Percentiles rank a stretch among this genome's conserved stretches.
Conservation (phyloP, 208 protist species). For the Leishmania aethiopica region DNA sequence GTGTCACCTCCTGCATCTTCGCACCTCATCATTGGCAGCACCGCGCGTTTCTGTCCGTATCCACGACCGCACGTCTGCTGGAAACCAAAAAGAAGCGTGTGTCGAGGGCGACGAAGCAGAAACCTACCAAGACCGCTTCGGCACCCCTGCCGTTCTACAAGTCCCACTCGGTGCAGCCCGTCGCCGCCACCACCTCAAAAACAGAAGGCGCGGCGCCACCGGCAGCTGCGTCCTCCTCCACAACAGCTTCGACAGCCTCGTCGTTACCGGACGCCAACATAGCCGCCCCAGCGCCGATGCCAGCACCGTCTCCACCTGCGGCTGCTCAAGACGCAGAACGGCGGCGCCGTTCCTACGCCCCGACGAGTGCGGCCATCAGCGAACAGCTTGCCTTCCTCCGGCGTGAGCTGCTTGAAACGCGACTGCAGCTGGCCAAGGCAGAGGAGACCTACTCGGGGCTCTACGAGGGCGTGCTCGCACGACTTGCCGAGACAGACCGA, state of each 20-base stretch:
- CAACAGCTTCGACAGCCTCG: neutral
- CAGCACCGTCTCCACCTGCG: neutral
- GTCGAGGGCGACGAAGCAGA: neutral
- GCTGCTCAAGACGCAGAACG: neutral
- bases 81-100: neutral
- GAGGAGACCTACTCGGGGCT: slow-evolving; percentile 17
- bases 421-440: slow-evolving; percentile 52
- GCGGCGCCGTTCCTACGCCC: slow-evolving; percentile 9
- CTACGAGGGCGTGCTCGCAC: slow-evolving; percentile 39
- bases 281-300: neutral
- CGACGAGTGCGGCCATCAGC: neutral
- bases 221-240: neutral
- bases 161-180: neutral
- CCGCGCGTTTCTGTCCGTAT: neutral
- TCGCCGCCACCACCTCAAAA: neutral
- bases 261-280: neutral
- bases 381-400: slow-evolving; percentile 35
- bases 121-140: neutral
- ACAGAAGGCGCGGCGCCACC: neutral
- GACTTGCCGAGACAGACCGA: slow-evolving; percentile 49
- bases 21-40: neutral
- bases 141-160: neutral
- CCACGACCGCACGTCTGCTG: neutral
- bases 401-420: slow-evolving; percentile 55
- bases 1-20: neutral